These are phyloP conservation scores for Phialophora macrospora DNA, from an alignment of 2,329 filamentous ascomycete genomes.

Conservation along the genomic window DNA sequence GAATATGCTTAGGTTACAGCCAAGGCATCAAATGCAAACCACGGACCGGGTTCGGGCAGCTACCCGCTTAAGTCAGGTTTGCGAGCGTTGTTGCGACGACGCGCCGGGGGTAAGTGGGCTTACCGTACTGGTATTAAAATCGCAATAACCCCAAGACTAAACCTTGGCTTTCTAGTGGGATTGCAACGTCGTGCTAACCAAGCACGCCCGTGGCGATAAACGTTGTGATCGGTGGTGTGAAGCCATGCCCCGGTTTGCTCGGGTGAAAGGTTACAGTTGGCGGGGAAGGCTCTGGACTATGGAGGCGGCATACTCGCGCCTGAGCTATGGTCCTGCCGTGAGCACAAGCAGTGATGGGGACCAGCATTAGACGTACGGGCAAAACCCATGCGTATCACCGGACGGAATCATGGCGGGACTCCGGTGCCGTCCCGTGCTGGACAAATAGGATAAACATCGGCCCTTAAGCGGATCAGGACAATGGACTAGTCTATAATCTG, in stretches of 20 bases:
- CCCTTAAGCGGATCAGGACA: neutral
- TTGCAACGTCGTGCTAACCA: neutral
- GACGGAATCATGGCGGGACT: neutral
- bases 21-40: neutral
- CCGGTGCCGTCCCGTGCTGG: neutral
- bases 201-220: neutral
- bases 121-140: neutral
- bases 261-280: constrained; percentile 16
- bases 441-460: constrained; percentile 32
- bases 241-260: neutral
- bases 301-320: neutral
- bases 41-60: neutral
- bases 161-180: neutral
- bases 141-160: neutral
- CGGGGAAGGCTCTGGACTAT: neutral
- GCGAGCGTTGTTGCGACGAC: neutral
- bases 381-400: constrained; percentile 18
- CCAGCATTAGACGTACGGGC: neutral
- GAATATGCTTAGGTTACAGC: constrained; percentile 21
- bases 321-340: neutral
- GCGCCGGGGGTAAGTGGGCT: neutral
- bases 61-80: neutral
- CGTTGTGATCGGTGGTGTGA: neutral
- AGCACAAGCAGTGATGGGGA: neutral
- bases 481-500: neutral